Evolutionary conservation across 2,329 filamentous ascomycete species (phyloP).

Genomic region (Cordyceps tenuipes): DNA sequence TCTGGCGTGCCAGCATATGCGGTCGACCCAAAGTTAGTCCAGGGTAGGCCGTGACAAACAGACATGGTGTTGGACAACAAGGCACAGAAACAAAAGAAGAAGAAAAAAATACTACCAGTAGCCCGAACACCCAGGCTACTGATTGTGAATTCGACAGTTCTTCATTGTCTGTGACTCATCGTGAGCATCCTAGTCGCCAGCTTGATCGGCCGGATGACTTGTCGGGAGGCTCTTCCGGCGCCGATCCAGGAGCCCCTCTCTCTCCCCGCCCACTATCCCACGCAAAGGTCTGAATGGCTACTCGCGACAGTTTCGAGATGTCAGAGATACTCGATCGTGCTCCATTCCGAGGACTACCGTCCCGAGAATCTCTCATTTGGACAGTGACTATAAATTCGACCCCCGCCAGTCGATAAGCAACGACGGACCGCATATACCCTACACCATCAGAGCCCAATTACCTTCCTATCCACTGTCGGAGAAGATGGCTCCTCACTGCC

Average conservation of each 20-base stretch:
- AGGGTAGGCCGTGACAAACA: too few relatives aligned
- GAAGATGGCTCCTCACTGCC: constrained; percentile 4
- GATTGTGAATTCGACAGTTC: too few relatives aligned
- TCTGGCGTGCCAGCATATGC: too few relatives aligned
- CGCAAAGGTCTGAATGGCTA: background rate
- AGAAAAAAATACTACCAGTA: too few relatives aligned
- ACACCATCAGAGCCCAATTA: background rate
- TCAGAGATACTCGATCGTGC: constrained; percentile 1
- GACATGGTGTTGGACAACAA: too few relatives aligned
- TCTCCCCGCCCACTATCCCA: background rate
- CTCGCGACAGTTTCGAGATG: constrained; percentile 1
- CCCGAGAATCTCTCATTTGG: background rate
- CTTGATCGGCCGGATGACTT: background rate
- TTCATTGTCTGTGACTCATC: too few relatives aligned
- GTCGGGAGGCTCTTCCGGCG: constrained; percentile 3
- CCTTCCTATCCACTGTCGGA: background rate
- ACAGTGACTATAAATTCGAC: background rate
- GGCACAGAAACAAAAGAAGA: too few relatives aligned
- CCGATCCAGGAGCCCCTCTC: background rate
- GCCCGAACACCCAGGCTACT: too few relatives aligned
- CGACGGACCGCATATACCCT: background rate
- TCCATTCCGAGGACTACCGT: background rate
- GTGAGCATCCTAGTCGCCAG: background rate
- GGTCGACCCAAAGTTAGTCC: too few relatives aligned
- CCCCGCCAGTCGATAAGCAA: background rate